phyloP scores from a whole-genome alignment of 2,329 filamentous ascomycete species.

The Colletotrichum gigasporum region DNA sequence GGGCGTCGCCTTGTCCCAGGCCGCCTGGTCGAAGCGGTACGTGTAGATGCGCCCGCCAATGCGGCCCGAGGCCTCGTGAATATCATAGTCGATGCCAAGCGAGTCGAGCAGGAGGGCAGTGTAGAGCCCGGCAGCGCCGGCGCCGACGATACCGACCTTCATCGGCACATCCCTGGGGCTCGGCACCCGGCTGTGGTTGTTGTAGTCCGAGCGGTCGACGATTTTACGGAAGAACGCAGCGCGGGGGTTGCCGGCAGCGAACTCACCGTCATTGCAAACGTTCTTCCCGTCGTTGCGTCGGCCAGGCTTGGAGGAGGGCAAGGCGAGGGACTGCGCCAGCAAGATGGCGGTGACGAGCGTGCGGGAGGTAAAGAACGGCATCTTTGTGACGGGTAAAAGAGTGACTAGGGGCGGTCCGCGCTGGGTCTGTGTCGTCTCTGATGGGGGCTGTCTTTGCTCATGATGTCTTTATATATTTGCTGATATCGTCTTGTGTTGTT shows the following conservation, averaged over 20 bases:
- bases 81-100: slow-evolving; percentile 46
- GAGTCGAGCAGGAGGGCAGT: slow-evolving; percentile 45
- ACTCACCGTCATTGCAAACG: slow-evolving; percentile 30
- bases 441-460: too few relatives aligned
- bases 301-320: slow-evolving; percentile 12
- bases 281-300: slow-evolving; percentile 5
- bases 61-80: slow-evolving; percentile 45
- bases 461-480: too few relatives aligned
- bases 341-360: slow-evolving; percentile 29
- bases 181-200: slow-evolving; percentile 25
- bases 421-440: too few relatives aligned
- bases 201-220: slow-evolving; percentile 28
- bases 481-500: too few relatives aligned
- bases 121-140: slow-evolving; percentile 46
- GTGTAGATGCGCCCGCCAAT: slow-evolving; percentile 49
- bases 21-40: slow-evolving; percentile 40
- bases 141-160: slow-evolving; percentile 47
- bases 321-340: slow-evolving; percentile 27
- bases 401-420: too few relatives aligned
- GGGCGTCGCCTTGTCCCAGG: slow-evolving; percentile 33
- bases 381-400: not conserved
- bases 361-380: slow-evolving; percentile 19
- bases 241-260: slow-evolving; percentile 32
- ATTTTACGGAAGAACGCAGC: slow-evolving; percentile 33
- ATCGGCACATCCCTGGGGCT: slow-evolving; percentile 27